Base-by-base conservation (phyloP, 208 protist species). In the Trypanosoma cruzi region DNA sequence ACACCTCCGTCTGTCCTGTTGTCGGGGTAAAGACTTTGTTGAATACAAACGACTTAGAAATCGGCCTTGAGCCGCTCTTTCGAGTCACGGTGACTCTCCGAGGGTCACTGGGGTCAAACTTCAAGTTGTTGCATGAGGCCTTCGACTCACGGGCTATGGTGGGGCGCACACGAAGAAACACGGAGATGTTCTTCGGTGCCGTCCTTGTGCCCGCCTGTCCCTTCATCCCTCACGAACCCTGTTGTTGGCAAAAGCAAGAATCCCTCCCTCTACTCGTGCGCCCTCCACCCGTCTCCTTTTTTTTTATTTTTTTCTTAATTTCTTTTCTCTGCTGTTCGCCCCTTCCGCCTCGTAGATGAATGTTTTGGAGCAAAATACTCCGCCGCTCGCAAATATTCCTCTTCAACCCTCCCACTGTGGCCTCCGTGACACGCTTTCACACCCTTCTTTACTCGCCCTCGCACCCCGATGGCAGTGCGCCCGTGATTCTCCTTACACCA, bases 81-180 rank as follows among this genome's bases (percentile, higher is more conserved):
- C 82, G 79, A 26, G 64, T 62, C 22, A 96, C 58, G 4, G 75
- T 81, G 61, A 94, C 80, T 55, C 61, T 57, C 29, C 73, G 57
- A 28, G 61, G 40, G 56, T 96, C 85, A 4, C n/a, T 24, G 0
- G 84, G 69, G 66, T 92, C 81, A 64, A 77, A 90, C 6, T 56
- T 44, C 49, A 96, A 81, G 74, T 94, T 94, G 31, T 92, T 63
- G 66, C 86, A 94, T 32, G 83, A 90, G 64, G 89, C 77, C 5
- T 68, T 72, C 63, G 85, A 84, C 75, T 96, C 91, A 29, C 83
- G 79, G 26, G 82, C 44, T 28, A 93, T 77, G 0, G 88, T 82
- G 29, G 91, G 91, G 24, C 91, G 81, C 31, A 96, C 82, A 61
- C 91, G 88, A 67, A 93, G 80, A 79, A 83, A 96, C 52, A 96